Percentiles rank a stretch among this genome's conserved stretches.
These are phyloP conservation scores for Sugiyamaella castrensis DNA, from an alignment of 1,139 yeast species.

Conservation along the genomic window DNA sequence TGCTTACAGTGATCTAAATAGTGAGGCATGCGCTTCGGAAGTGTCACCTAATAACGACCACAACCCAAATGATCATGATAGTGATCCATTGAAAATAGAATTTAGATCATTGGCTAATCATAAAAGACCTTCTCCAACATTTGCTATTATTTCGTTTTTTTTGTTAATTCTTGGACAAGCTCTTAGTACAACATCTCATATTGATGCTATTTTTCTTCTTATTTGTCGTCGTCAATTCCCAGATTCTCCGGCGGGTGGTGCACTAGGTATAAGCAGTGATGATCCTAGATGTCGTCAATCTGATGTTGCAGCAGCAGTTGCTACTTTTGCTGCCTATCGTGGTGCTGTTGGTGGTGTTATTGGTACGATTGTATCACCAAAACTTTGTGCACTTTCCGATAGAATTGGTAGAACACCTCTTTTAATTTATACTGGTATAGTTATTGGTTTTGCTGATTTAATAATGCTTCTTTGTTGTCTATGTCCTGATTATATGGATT, in stretches of 20 bases:
- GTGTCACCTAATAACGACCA: constrained; percentile 5
- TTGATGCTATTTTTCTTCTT: constrained; percentile 17
- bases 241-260: constrained; percentile 13
- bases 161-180: constrained; percentile 12
- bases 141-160: constrained; percentile 9
- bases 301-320: constrained; percentile 25
- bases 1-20: constrained; percentile 1
- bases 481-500: constrained; percentile 35
- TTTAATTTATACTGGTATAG: constrained; percentile 36
- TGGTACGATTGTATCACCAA: constrained; percentile 28
- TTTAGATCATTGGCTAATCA: constrained; percentile 12
- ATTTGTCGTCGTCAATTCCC: constrained; percentile 19
- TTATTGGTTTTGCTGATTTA: constrained; percentile 20
- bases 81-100: constrained; percentile 12
- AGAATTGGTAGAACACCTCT: constrained; percentile 58
- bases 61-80: background rate
- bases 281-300: constrained; percentile 28
- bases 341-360: constrained; percentile 22
- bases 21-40: constrained; percentile 11
- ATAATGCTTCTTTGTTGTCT: constrained; percentile 27
- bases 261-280: background rate
- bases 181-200: constrained; percentile 14
- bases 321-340: constrained; percentile 25
- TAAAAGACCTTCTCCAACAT: constrained; percentile 16
- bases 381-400: constrained; percentile 60